Base-by-base conservation (phyloP, 768 basidiomycete genomes). In the Tricholoma hemisulphureum region DNA sequence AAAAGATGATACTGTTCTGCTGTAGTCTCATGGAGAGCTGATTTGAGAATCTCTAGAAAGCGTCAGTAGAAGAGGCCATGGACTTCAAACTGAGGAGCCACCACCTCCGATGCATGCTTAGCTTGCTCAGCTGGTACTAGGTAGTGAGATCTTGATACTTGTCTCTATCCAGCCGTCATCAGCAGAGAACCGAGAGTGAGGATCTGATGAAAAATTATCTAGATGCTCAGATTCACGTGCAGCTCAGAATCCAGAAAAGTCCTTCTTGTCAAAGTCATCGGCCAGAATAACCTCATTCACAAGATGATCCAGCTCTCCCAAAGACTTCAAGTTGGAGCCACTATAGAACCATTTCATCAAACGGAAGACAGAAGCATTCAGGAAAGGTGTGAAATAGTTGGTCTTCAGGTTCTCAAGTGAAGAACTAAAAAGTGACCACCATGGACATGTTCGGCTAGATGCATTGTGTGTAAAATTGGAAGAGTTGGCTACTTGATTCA, bases 311-410 rank as follows among this genome's bases (percentile, higher is more conserved):
- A 71, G 43, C 26, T 74, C 69, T 0, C 18, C 26, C 1, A 56
- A 46, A 2, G 73, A 72, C 48, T 75, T 75, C 0, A 23, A 39
- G 20, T 29, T 64, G 1, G 65, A 58, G 0, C 70, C 67, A 8
- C 61, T 63, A 41, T 71, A 71, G 5, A 63, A 55, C 74, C 75
- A 75, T n/a, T n/a, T n/a, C n/a, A n/a, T n/a, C n/a, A n/a, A n/a
- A n/a, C n/a, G n/a, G n/a, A n/a, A 34, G 34, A 35, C 11, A 35
- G 34, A 35, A 35, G 34, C 34, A 35, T 16, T 35, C 34, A 35
- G 11, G 14, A 35, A 35, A 6, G 34, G 34, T 35, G 34, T 13
- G 14, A 35, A 35, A 35, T 35, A 35, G 7, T 35, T 9, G 7
- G 34, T 35, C 34, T 35, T 13, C 10, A 35, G 10, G 10, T 35